Percentiles rank a stretch among this genome's conserved stretches.
These are phyloP conservation scores for Trypanosoma platydactyli DNA, from an alignment of 208 protist species.

Conservation along the genomic window DNA sequence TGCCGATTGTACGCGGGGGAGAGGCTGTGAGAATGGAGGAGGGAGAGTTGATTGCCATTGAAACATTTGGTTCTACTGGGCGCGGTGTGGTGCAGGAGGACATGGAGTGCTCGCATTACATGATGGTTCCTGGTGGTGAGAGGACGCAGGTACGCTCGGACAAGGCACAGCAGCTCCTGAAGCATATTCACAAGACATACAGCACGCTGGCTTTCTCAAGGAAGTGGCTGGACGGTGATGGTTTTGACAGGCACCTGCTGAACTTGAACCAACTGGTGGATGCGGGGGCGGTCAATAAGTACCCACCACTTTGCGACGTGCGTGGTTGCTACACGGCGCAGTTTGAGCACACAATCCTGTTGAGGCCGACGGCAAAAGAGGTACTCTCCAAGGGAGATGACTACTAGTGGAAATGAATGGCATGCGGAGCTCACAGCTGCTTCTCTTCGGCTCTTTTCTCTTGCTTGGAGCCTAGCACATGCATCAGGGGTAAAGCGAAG, in stretches of 20 bases:
- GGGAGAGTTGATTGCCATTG: constrained; percentile 99
- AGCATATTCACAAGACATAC: constrained; percentile 92
- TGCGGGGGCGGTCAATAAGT: constrained; percentile 90
- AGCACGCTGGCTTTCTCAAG: constrained; percentile 98
- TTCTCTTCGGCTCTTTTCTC: too few species aligned
- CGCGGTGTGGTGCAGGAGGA: constrained; percentile 95
- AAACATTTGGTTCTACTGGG: constrained; percentile 99
- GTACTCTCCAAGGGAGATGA: constrained; percentile 95
- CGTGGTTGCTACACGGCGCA: constrained; percentile 97
- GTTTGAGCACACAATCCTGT: constrained; percentile 97
- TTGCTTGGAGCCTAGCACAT: too few species aligned
- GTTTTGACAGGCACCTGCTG: constrained; percentile 91
- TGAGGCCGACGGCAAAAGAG: constrained; percentile 96
- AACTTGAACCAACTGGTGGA: constrained; percentile 87
- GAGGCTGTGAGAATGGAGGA: constrained; percentile 95
- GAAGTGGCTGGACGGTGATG: constrained; percentile 96
- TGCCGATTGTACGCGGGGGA: constrained; percentile 97
- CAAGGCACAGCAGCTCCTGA: constrained; percentile 92
- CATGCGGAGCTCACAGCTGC: neutral
- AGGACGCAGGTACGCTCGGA: constrained; percentile 67
- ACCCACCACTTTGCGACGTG: constrained; percentile 97
- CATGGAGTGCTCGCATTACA: constrained; percentile 98
- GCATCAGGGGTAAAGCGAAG: too few species aligned
- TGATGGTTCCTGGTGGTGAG: constrained; percentile 91
- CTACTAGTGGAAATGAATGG: constrained; percentile 70